Percentiles rank a stretch among this genome's conserved stretches.
Evolutionary conservation across 805 yeast genomes (phyloP).

Genomic region (Starmerella kuoi): DNA sequence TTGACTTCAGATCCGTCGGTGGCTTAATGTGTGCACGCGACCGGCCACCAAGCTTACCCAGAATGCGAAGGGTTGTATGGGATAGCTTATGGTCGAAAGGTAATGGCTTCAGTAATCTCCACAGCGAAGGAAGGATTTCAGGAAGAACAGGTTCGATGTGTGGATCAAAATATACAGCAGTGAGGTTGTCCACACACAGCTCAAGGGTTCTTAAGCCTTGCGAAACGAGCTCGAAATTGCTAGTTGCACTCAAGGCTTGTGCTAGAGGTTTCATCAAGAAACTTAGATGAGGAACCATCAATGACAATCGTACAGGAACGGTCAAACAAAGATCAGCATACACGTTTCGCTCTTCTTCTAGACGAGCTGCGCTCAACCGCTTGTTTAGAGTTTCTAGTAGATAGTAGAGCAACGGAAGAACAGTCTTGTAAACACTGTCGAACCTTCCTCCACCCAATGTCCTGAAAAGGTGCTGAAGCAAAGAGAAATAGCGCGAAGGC

Average conservation of each 20-base stretch:
- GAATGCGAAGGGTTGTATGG: conserved; percentile 81
- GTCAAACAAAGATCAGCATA: conserved; percentile 91
- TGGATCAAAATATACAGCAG: conserved; percentile 95
- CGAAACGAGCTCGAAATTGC: conserved; percentile 78
- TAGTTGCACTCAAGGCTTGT: conserved; percentile 57
- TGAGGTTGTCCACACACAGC: conserved; percentile 86
- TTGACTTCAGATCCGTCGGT: conserved; percentile 50
- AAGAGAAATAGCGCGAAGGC: conserved; percentile 78
- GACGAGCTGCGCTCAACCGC: conserved; percentile 66
- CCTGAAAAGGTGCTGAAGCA: conserved; percentile 79
- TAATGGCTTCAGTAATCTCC: conserved; percentile 80
- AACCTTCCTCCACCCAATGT: conserved; percentile 96
- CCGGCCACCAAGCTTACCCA: conserved; percentile 94
- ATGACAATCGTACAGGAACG: conserved; percentile 89
- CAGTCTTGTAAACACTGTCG: conserved; percentile 83
- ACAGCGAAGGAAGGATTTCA: conserved; percentile 84
- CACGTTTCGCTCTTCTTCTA: conserved; percentile 83
- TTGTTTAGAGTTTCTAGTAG: conserved; percentile 74
- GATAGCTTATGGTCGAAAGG: conserved; percentile 93
- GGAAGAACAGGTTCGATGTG: conserved; percentile 92
- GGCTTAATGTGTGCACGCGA: conserved; percentile 76
- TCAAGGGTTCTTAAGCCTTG: conserved; percentile 94
- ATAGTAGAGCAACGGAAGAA: conserved; percentile 80
- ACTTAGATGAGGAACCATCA: conserved; percentile 81
- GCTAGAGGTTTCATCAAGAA: conserved; percentile 86